Conservation (phyloP, 805 yeast species). For the Kodamaea laetipori region DNA sequence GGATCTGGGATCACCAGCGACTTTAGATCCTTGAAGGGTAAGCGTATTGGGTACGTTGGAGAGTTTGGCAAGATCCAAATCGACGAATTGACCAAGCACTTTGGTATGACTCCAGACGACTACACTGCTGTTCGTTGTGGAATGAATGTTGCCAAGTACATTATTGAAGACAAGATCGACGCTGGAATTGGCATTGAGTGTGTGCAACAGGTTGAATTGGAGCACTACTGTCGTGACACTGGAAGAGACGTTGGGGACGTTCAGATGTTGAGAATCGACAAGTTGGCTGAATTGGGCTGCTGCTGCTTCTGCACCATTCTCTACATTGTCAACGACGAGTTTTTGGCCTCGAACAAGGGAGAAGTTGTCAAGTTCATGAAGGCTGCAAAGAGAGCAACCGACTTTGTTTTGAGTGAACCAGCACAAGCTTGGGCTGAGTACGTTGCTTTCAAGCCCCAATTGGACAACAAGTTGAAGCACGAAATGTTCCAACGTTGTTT, state of each 20-base stretch:
- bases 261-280: conserved; percentile 58
- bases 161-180: conserved; percentile 56
- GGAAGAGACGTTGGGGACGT: conserved; percentile 50
- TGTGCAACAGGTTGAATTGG: conserved; percentile 60
- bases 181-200: conserved; percentile 63
- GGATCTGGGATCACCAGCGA: conserved; percentile 54
- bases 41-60: conserved; percentile 57
- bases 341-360: conserved; percentile 48
- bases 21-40: conserved; percentile 54
- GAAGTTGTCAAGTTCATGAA: conserved; percentile 47
- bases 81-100: conserved; percentile 56
- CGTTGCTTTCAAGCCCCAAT: conserved; percentile 49
- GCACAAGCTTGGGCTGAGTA: conserved; percentile 49
- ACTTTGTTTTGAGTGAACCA: conserved; percentile 47
- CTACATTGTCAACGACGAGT: conserved; percentile 54
- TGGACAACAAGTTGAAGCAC: conserved; percentile 41
- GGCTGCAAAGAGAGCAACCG: conserved; percentile 55
- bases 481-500: conserved; percentile 55
- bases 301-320: conserved; percentile 60
- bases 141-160: conserved; percentile 59
- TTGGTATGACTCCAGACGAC: conserved; percentile 56
- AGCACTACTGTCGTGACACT: conserved; percentile 46
- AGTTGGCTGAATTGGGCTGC: conserved; percentile 57
- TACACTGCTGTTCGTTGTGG: conserved; percentile 62
- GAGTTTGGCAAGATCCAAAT: conserved; percentile 61